Base-by-base conservation (phyloP, 2,329 filamentous ascomycete genomes). In the Colletotrichum gloeosporioides region DNA sequence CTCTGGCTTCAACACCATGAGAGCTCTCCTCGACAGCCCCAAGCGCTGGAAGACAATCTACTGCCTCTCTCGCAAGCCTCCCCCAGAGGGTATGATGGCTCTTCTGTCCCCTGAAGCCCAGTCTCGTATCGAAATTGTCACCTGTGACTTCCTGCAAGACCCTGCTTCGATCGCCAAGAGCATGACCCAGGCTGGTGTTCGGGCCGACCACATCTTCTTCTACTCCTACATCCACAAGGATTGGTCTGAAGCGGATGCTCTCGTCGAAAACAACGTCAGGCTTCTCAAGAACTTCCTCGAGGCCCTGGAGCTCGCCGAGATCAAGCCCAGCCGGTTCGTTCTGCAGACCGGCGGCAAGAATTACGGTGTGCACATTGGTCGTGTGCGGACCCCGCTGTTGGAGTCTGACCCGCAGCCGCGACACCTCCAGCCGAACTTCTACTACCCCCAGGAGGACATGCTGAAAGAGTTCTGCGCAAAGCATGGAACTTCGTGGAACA, bases 271-370 rank as follows among this genome's bases (percentile, higher is more conserved):
- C 55, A 75, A 75, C 10, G 36, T 55, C 10, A 1, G 8, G 1
- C 62, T 71, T 1, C 63, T 71, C 1, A 62, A 72, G 27, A 75
- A 75, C 73, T 71, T 75, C 1, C 69, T 75, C 7, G 71, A 55
- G 15, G 66, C 75, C 5, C 49, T 75, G 8, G 27, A 63, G 29
- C 7, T 65, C 7, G 75, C 68, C 2, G 53, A 29, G 6, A 29
- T 69, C 25, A 53, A 32, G 22, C 71, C 68, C 13, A 25, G 39
- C 31, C 53, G 65, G 34, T 70, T 65, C 36, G 36, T 77, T 16
- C 71, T 71, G 2, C 75, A 77, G 55, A 77, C 71, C 8, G 71
- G 75, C 18, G 75, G 71, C 71, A 75, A 77, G n/a, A 69, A 71
- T 55, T 68, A 75, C 27, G 72, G 67, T 4, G 34, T 71, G n/a